Conservation (phyloP, 169 alveolate species). For the Plasmodium knowlesi region DNA sequence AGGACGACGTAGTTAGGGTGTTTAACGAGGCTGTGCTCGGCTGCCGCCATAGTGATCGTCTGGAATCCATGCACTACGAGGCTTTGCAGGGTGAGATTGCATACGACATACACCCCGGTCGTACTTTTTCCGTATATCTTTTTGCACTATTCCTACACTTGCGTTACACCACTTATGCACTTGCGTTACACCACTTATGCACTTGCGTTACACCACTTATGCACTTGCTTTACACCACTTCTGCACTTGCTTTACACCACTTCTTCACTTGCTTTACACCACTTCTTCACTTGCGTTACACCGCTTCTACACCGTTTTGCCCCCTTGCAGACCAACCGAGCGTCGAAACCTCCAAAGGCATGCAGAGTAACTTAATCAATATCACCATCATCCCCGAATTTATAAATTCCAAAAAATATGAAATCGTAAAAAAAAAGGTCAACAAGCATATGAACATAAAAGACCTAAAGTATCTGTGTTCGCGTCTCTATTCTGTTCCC, state of each 20-base stretch:
- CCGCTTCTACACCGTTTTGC: not conserved
- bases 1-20: slow-evolving; percentile 28
- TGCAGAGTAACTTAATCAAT: slow-evolving; percentile 49
- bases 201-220: not conserved
- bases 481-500: slow-evolving; percentile 64
- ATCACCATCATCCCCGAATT: slow-evolving; percentile 72
- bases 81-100: slow-evolving; percentile 18
- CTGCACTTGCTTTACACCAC: not conserved
- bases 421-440: slow-evolving; percentile 66
- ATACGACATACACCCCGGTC: not conserved
- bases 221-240: not conserved
- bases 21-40: slow-evolving; percentile 42
- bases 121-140: not conserved
- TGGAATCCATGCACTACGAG: slow-evolving; percentile 51
- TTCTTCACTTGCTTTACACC: not conserved
- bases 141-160: not conserved
- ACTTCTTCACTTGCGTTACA: not conserved
- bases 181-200: too few species aligned
- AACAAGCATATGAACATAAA: slow-evolving; percentile 53
- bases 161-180: too few species aligned
- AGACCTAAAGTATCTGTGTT: slow-evolving; percentile 64
- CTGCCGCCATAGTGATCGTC: slow-evolving; percentile 39
- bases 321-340: slow-evolving; percentile 9
- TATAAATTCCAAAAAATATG: slow-evolving; percentile 41
- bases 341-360: slow-evolving; percentile 16